Evolutionary conservation across 306 rosid species (phyloP).

Genomic region (Rubus parviflorus): DNA sequence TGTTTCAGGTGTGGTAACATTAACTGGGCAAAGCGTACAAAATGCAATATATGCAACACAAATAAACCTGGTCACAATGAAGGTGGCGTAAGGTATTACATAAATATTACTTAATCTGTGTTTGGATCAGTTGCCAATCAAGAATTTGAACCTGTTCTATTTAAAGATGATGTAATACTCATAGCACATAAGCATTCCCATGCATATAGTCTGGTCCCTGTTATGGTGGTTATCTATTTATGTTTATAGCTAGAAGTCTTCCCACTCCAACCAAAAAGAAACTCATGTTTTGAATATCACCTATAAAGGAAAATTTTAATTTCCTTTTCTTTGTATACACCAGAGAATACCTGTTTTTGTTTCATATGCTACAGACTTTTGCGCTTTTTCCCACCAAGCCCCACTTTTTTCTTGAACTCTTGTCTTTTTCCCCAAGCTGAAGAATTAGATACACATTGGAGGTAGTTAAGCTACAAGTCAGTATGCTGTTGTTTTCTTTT

Average conservation of each 20-base stretch:
- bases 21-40: constrained; percentile 96
- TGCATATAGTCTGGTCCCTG: not conserved
- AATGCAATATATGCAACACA: constrained; percentile 98
- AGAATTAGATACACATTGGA: not conserved
- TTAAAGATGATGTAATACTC: not conserved
- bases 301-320: not conserved
- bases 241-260: not conserved
- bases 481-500: not conserved
- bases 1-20: constrained; percentile 89
- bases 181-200: not conserved
- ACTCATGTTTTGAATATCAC: not conserved
- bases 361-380: not conserved
- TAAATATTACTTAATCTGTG: constrained; percentile 19
- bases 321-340: not conserved
- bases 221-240: constrained; percentile 3
- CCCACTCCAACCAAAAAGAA: not conserved
- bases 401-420: not conserved
- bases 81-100: constrained; percentile 92
- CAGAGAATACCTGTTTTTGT: not conserved
- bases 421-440: not conserved
- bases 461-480: not conserved
- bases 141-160: not conserved
- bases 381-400: not conserved
- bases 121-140: constrained; percentile 16
- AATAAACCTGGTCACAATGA: constrained; percentile 92